Percentiles rank a stretch among this genome's conserved stretches.
phyloP scores from a whole-genome alignment of 2,329 filamentous ascomycete genomes.

The Phyllosticta capitalensis region DNA sequence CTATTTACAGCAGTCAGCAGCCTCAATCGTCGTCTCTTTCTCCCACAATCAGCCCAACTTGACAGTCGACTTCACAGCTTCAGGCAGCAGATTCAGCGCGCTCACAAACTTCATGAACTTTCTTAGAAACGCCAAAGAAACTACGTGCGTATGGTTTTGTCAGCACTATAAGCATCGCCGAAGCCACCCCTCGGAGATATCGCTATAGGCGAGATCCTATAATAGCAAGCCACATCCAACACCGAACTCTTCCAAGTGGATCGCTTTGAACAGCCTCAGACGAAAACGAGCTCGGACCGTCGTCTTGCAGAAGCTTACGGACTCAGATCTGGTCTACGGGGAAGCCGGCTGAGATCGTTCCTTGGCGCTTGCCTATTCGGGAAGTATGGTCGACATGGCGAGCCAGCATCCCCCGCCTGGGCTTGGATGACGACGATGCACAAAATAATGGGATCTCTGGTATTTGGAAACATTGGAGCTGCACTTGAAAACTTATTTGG shows the following conservation, averaged over 20 bases:
- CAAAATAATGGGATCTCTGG: too few relatives aligned
- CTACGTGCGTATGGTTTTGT: not conserved
- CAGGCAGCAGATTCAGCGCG: not conserved
- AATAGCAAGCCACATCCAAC: not conserved
- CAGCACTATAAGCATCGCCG: not conserved
- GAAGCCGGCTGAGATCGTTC: not conserved
- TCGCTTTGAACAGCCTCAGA: not conserved
- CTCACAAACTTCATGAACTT: not conserved
- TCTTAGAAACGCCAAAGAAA: not conserved
- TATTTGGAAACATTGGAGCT: too few relatives aligned
- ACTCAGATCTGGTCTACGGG: not conserved
- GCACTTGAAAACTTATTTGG: too few relatives aligned
- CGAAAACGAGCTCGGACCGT: not conserved
- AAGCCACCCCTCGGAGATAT: not conserved
- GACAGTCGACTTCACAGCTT: not conserved
- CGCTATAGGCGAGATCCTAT: not conserved
- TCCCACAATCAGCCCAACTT: too few relatives aligned
- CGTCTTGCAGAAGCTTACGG: not conserved
- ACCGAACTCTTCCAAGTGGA: not conserved
- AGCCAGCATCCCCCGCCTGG: not conserved
- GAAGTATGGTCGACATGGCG: not conserved
- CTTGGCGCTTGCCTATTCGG: not conserved
- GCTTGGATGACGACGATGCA: not conserved
- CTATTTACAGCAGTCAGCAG: too few relatives aligned
- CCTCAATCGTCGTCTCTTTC: too few relatives aligned